A percentile compares a stretch with the other conserved stretches of the same genome.
Conservation (phyloP, 148 eudicot genomes). For the Rhododendron ferrugineum region DNA sequence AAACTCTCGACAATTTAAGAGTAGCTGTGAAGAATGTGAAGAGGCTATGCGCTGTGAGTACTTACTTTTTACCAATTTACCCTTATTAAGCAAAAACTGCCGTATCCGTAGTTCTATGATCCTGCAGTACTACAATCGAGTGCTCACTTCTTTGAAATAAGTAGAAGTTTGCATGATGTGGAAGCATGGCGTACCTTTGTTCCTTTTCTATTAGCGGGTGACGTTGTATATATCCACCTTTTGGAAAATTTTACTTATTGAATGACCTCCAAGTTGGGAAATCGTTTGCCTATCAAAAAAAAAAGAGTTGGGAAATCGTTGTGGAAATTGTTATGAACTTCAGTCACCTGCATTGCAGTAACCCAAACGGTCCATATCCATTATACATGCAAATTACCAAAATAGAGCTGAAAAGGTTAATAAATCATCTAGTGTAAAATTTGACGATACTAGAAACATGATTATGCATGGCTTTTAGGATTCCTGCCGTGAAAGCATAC, state of each 20-base stretch:
- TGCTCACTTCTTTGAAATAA: background rate
- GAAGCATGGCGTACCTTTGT: background rate
- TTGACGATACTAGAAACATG: background rate
- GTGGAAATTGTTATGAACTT: background rate
- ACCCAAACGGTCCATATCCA: background rate
- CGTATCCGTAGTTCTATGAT: background rate
- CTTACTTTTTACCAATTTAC: background rate
- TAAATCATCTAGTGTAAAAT: background rate
- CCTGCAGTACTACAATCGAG: no score
- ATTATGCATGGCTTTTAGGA: background rate
- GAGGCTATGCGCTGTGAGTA: slow-evolving; percentile 55
- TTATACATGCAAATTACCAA: background rate
- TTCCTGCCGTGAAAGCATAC: background rate
- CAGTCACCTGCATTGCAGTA: background rate
- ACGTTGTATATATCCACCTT: background rate
- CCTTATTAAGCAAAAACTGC: background rate
- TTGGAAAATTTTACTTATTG: background rate
- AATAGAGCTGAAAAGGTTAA: background rate
- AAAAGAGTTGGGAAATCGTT: background rate
- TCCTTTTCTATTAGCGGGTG: background rate
- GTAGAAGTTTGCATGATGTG: background rate
- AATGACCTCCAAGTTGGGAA: background rate
- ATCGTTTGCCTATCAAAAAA: background rate
- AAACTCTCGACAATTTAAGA: slow-evolving; percentile 48
- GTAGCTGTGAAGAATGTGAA: slow-evolving; percentile 38